phyloP scores from a whole-genome alignment of 345 rosid genomes.

The Iberis pinnata region DNA sequence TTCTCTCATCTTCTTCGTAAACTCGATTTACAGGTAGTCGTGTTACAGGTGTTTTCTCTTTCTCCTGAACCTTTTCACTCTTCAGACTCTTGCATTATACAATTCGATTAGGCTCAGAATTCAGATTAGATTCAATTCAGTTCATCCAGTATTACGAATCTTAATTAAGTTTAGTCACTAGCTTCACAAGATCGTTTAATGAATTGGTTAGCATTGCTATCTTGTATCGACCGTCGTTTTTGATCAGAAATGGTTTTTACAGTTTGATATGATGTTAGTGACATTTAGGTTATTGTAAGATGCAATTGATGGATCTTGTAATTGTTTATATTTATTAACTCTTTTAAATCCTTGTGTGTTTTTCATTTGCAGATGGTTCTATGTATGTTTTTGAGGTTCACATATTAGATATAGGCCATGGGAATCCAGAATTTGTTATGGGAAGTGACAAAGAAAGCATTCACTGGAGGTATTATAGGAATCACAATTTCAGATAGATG shows the following conservation, averaged over 20 bases:
- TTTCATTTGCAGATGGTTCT: constrained; percentile 46
- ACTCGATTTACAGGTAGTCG: constrained; percentile 1
- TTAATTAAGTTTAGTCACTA: constrained; percentile 4
- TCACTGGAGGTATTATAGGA: constrained; percentile 53
- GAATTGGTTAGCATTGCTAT: constrained; percentile 9
- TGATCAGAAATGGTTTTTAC: too few relatives aligned
- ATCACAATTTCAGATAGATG: constrained; percentile 61
- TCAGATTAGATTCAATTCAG: background rate
- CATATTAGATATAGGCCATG: constrained; percentile 32
- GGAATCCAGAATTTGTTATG: constrained; percentile 40
- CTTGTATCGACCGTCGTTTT: too few relatives aligned
- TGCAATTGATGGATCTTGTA: too few relatives aligned
- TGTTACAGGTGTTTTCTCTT: background rate
- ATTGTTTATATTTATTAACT: too few relatives aligned
- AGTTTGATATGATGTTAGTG: too few relatives aligned
- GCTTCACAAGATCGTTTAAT: background rate
- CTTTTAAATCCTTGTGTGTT: constrained; percentile 1
- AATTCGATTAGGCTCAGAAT: background rate
- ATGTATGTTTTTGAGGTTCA: constrained; percentile 16
- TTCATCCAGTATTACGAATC: too few relatives aligned
- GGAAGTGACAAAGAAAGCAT: constrained; percentile 43
- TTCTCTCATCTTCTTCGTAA: constrained; percentile 3
- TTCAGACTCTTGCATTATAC: background rate
- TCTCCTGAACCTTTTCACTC: background rate
- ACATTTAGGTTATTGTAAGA: too few relatives aligned